Percentiles rank a stretch among this genome's conserved stretches.
These are phyloP conservation scores for Amorphotheca resinae DNA, from an alignment of 495 filamentous ascomycete species.

Conservation along the genomic window DNA sequence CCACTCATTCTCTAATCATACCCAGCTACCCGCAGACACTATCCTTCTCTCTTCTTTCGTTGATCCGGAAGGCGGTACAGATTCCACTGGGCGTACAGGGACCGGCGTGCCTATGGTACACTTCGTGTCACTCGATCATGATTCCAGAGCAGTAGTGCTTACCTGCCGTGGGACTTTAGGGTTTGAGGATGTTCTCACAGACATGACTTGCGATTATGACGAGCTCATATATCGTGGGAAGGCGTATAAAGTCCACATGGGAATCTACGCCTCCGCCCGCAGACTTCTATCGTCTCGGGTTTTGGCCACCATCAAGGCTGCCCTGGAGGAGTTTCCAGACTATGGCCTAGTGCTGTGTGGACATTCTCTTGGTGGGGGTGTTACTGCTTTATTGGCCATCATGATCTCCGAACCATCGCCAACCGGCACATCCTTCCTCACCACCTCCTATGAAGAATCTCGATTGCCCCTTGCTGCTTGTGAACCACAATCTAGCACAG, in stretches of 20 bases:
- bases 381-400: slow-evolving; percentile 60
- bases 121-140: slow-evolving; percentile 66
- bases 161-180: slow-evolving; percentile 67
- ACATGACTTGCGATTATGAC: slow-evolving; percentile 75
- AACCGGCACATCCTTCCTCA: slow-evolving; percentile 32
- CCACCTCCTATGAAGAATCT: slow-evolving; percentile 24
- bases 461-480: slow-evolving; percentile 28
- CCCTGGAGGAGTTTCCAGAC: slow-evolving; percentile 54
- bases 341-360: slow-evolving; percentile 70
- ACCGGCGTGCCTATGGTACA: slow-evolving; percentile 70
- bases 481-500: slow-evolving; percentile 7
- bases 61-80: slow-evolving; percentile 62
- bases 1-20: slow-evolving; percentile 59
- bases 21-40: slow-evolving; percentile 49
- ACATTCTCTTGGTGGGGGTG: slow-evolving; percentile 65
- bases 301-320: slow-evolving; percentile 54
- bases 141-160: slow-evolving; percentile 64
- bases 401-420: slow-evolving; percentile 51
- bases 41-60: slow-evolving; percentile 68
- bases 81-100: slow-evolving; percentile 55
- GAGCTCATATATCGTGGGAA: slow-evolving; percentile 54
- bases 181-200: slow-evolving; percentile 69
- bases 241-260: slow-evolving; percentile 65
- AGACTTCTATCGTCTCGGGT: slow-evolving; percentile 53
- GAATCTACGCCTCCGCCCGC: slow-evolving; percentile 66